Evolutionary conservation across 768 basidiomycete genomes (phyloP).

Genomic region (Hypsizygus marmoreus): DNA sequence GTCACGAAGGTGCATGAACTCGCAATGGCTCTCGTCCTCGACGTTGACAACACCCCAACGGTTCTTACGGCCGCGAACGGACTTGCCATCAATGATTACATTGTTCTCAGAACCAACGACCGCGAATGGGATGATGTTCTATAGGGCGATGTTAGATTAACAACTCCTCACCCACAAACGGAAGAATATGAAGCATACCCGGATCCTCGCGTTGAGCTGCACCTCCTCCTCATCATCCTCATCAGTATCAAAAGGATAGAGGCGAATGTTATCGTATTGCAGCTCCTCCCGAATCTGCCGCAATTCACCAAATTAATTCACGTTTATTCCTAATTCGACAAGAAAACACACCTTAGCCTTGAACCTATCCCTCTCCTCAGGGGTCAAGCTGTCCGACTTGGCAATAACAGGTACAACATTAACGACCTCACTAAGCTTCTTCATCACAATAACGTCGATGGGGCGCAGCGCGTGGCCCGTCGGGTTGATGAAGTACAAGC

Average conservation of each 20-base stretch:
- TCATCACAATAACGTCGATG: constrained; percentile 98
- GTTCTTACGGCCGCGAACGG: constrained; percentile 95
- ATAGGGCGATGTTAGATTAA: constrained; percentile 12
- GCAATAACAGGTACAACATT: constrained; percentile 99
- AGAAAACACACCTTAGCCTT: constrained; percentile 74
- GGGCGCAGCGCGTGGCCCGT: constrained; percentile 97
- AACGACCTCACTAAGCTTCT: constrained; percentile 97
- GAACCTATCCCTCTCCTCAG: constrained; percentile 91
- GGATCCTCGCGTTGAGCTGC: constrained; percentile 84
- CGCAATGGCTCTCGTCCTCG: constrained; percentile 95
- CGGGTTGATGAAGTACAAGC: constrained; percentile 97
- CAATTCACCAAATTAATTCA: constrained; percentile 14
- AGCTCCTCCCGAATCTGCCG: constrained; percentile 90
- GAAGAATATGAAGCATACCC: constrained; percentile 52
- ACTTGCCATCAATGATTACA: constrained; percentile 94
- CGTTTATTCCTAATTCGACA: not conserved
- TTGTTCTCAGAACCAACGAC: constrained; percentile 96
- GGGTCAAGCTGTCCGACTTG: constrained; percentile 91
- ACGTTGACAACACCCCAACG: constrained; percentile 99
- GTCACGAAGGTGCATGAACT: constrained; percentile 96
- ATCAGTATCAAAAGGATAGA: constrained; percentile 97
- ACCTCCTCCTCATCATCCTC: constrained; percentile 94
- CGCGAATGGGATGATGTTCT: constrained; percentile 96
- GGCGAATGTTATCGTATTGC: constrained; percentile 85
- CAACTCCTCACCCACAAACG: not conserved